phyloP scores from a whole-genome alignment of 805 yeast genomes.

The Schwanniomyces occidentalis region DNA sequence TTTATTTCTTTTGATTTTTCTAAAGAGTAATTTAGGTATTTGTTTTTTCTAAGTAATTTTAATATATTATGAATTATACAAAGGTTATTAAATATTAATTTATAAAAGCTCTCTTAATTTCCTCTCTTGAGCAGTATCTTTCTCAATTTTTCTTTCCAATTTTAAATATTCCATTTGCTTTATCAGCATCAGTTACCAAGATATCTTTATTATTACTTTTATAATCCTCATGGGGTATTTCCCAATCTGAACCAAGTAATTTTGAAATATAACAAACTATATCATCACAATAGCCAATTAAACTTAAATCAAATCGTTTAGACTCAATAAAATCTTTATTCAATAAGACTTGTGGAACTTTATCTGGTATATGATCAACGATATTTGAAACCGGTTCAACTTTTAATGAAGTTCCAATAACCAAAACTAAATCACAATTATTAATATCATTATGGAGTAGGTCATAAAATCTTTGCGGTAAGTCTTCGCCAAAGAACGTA shows the following conservation, averaged over 20 bases:
- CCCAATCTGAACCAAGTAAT: conserved; percentile 24
- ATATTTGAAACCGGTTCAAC: conserved; percentile 92
- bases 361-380: conserved; percentile 67
- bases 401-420: conserved; percentile 88
- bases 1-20: too few species aligned
- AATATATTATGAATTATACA: too few species aligned
- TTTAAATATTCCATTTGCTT: background rate
- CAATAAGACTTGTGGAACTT: conserved; percentile 80
- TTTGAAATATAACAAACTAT: conserved; percentile 60
- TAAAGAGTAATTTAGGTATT: too few species aligned
- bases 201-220: background rate
- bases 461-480: conserved; percentile 70
- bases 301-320: conserved; percentile 73
- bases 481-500: conserved; percentile 84
- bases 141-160: conserved; percentile 1
- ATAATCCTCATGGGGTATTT: conserved; percentile 17
- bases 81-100: too few species aligned
- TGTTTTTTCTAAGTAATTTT: too few species aligned
- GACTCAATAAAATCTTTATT: conserved; percentile 76
- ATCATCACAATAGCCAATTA: conserved; percentile 83
- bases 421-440: conserved; percentile 74
- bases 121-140: background rate
- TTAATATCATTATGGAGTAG: conserved; percentile 57
- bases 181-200: background rate
- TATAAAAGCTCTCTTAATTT: too few species aligned